Evolutionary conservation across 2,329 filamentous ascomycete genomes (phyloP).

Genomic region (Fusarium nanum): DNA sequence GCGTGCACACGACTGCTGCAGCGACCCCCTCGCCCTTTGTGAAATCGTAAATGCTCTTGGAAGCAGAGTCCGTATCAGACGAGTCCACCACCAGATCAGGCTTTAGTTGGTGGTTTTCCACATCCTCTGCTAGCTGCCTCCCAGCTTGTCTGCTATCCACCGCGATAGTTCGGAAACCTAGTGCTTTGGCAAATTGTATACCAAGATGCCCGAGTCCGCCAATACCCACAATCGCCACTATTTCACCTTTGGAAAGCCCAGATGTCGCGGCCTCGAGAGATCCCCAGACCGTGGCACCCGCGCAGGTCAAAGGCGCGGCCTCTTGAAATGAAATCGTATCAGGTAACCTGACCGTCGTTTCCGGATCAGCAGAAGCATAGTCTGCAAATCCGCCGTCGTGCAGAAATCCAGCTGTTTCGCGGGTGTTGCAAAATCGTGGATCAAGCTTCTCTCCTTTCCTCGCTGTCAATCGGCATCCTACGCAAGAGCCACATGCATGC

Average conservation of each 20-base stretch:
- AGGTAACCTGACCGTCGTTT: not conserved
- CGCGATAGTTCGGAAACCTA: constrained; percentile 6
- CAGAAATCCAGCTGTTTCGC: constrained; percentile 15
- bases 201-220: constrained; percentile 12
- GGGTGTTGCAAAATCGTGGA: not conserved
- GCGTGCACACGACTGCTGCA: constrained; percentile 4
- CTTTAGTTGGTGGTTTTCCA: not conserved
- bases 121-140: constrained; percentile 3
- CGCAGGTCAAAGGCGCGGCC: constrained; percentile 13
- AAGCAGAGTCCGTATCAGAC: not conserved
- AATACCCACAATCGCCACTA: not conserved
- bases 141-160: constrained; percentile 21
- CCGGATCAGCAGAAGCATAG: constrained; percentile 1
- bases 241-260: not conserved
- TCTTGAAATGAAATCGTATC: constrained; percentile 6
- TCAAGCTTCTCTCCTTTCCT: constrained; percentile 12
- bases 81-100: constrained; percentile 13
- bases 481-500: constrained; percentile 3
- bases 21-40: constrained; percentile 2
- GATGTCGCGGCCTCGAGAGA: constrained; percentile 1
- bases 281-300: constrained; percentile 17
- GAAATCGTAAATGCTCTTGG: constrained; percentile 7
- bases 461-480: constrained; percentile 2
- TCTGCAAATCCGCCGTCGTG: constrained; percentile 17
- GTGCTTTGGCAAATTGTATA: constrained; percentile 12